phyloP scores from a whole-genome alignment of 495 filamentous ascomycete species.

The Trichocladium antarcticum region DNA sequence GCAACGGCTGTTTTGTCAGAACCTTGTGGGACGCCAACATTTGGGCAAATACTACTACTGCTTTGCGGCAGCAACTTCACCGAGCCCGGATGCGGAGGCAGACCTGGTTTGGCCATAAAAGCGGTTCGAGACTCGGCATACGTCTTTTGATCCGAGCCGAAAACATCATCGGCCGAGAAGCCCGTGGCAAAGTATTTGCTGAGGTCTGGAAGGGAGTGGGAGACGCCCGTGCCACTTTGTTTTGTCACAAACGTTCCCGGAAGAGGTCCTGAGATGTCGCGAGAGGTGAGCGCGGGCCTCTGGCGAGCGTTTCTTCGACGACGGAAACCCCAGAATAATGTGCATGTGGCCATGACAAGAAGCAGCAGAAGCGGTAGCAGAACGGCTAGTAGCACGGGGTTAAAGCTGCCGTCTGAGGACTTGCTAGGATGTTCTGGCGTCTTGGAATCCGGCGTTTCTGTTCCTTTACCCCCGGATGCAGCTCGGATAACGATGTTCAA shows the following conservation, averaged over 20 bases:
- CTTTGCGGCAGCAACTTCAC: slow-evolving; percentile 5
- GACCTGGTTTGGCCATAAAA: slow-evolving; percentile 1
- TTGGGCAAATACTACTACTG: not conserved
- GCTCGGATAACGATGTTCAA: slow-evolving; percentile 42
- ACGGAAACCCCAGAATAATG: slow-evolving; percentile 20
- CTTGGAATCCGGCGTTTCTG: not conserved
- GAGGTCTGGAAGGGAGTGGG: slow-evolving; percentile 11
- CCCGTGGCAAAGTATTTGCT: slow-evolving; percentile 15
- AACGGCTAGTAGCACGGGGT: slow-evolving; percentile 13
- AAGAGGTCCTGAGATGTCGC: slow-evolving; percentile 34
- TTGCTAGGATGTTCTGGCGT: not conserved
- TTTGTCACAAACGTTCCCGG: slow-evolving; percentile 29
- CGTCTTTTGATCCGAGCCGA: slow-evolving; percentile 6
- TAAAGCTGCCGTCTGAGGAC: not conserved
- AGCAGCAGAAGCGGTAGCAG: slow-evolving; percentile 15
- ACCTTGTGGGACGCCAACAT: no score
- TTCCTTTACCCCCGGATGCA: slow-evolving; percentile 6
- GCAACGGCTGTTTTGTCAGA: not conserved
- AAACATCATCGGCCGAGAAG: slow-evolving; percentile 9
- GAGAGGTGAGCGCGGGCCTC: slow-evolving; percentile 10
- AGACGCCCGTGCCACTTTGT: not conserved
- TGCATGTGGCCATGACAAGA: slow-evolving; percentile 5
- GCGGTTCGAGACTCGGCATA: slow-evolving; percentile 8
- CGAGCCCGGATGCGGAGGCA: not conserved
- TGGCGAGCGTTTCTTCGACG: slow-evolving; percentile 8